Percentiles rank a stretch among this genome's conserved stretches.
These are phyloP conservation scores for Chlorella sp. DNA, from an alignment of 139 green algal species.

Conservation along the genomic window DNA sequence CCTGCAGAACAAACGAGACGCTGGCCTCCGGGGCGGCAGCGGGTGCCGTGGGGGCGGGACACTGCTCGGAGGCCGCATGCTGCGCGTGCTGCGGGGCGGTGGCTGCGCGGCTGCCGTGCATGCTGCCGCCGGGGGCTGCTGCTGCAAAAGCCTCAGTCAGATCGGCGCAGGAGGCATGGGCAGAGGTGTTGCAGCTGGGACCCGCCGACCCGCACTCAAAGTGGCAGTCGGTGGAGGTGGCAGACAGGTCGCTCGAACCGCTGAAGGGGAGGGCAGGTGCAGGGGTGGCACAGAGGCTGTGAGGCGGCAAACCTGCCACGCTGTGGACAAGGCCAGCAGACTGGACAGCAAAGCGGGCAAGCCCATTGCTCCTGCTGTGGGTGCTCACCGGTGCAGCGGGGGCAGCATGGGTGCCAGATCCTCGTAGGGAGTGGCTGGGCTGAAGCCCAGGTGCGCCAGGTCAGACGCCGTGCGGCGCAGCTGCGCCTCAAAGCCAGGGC, in stretches of 20 bases:
- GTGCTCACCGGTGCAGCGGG: background rate
- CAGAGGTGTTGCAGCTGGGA: background rate
- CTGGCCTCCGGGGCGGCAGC: background rate
- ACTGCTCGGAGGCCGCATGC: background rate
- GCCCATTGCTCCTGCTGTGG: background rate
- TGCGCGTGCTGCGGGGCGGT: too few species aligned
- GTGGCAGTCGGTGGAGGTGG: background rate
- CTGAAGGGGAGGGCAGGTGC: background rate
- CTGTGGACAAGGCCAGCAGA: too few species aligned
- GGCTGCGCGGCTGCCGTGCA: too few species aligned
- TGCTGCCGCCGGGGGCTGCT: background rate
- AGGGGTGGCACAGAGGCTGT: background rate
- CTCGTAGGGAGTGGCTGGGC: background rate
- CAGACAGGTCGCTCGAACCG: background rate
- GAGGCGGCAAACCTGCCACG: background rate
- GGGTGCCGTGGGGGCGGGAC: too few species aligned
- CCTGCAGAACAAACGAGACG: background rate
- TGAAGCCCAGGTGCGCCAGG: conserved; percentile 14
- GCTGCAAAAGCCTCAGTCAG: background rate
- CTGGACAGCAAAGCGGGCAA: too few species aligned
- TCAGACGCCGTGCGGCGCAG: background rate
- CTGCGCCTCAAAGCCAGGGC: background rate
- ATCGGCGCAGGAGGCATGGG: background rate
- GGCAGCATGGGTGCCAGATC: background rate
- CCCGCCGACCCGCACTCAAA: background rate